phyloP scores from a whole-genome alignment of 208 protist genomes.

The Trypanosoma conorhini region DNA sequence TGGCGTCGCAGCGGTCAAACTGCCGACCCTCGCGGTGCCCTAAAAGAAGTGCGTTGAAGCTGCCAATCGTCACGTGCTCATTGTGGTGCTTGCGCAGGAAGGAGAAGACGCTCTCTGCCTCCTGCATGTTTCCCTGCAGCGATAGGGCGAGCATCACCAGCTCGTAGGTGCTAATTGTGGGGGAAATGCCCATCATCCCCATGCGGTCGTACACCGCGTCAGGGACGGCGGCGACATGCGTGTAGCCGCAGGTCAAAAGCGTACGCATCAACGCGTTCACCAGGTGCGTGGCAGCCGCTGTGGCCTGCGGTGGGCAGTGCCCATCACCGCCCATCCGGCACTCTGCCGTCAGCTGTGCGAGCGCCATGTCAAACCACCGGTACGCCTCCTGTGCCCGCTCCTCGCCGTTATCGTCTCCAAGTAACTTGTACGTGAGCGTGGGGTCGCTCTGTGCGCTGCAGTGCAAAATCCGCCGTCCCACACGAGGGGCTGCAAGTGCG shows the following conservation, averaged over 20 bases:
- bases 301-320: constrained; percentile 8
- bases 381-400: constrained; percentile 81
- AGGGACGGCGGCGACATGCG: constrained; percentile 63
- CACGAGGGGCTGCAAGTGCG: constrained; percentile 40
- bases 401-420: constrained; percentile 70
- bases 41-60: constrained; percentile 82
- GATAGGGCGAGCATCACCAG: constrained; percentile 64
- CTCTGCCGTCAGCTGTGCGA: constrained; percentile 34
- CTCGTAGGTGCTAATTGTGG: constrained; percentile 84
- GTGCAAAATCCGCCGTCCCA: constrained; percentile 57
- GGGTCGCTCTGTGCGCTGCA: constrained; percentile 74
- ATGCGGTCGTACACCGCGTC: constrained; percentile 82
- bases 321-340: constrained; percentile 3
- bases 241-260: constrained; percentile 78
- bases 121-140: constrained; percentile 68
- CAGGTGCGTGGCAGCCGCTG: constrained; percentile 63
- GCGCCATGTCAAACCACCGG: constrained; percentile 68
- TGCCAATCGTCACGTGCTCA: constrained; percentile 56
- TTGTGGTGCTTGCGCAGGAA: constrained; percentile 67
- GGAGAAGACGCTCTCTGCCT: constrained; percentile 76
- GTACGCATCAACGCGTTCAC: constrained; percentile 77
- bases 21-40: constrained; percentile 71
- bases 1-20: constrained; percentile 72
- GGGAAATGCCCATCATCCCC: constrained; percentile 60
- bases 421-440: constrained; percentile 71